These are phyloP conservation scores for Globisporangium spiculum DNA, from an alignment of 352 stramenopile genomes.

Conservation along the genomic window DNA sequence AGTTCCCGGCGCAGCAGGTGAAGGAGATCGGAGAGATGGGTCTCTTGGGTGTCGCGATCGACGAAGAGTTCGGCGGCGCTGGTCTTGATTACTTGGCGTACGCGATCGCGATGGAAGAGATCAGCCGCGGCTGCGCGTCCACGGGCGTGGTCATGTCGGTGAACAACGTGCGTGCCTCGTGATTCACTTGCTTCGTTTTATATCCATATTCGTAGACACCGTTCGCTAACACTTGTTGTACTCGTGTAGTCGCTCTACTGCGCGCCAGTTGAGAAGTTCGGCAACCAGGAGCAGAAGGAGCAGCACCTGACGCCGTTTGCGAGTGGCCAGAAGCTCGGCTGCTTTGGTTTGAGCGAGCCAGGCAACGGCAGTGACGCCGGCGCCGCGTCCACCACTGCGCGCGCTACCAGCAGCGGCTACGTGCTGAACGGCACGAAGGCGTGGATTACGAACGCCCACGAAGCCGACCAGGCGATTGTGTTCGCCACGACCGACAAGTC, in stretches of 20 bases:
- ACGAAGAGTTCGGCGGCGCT: slow-evolving; percentile 86
- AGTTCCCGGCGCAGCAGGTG: slow-evolving; percentile 79
- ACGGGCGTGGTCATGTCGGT: slow-evolving; percentile 96
- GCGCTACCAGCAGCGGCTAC: slow-evolving; percentile 82
- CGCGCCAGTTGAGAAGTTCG: slow-evolving; percentile 93
- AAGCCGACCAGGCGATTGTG: slow-evolving; percentile 92
- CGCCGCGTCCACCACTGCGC: slow-evolving; percentile 92
- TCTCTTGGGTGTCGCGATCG: slow-evolving; percentile 94
- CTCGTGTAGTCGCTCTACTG: slow-evolving; percentile 93
- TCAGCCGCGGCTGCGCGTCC: slow-evolving; percentile 94
- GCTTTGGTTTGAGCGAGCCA: slow-evolving; percentile 93
- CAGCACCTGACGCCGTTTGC: slow-evolving; percentile 89
- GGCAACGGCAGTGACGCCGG: slow-evolving; percentile 94
- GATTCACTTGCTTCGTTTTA: background rate
- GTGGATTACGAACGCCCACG: slow-evolving; percentile 96
- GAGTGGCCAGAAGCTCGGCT: slow-evolving; percentile 90
- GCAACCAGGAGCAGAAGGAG: slow-evolving; percentile 90
- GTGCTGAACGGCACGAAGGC: slow-evolving; percentile 97
- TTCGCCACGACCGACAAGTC: slow-evolving; percentile 98
- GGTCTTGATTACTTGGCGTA: slow-evolving; percentile 96
- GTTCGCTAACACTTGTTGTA: slow-evolving; percentile 6
- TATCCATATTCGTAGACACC: background rate
- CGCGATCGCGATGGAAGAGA: slow-evolving; percentile 98
- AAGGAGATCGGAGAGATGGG: slow-evolving; percentile 91
- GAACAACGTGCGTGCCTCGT: slow-evolving; percentile 61